Evolutionary conservation across 31 red algal species (phyloP).

Genomic region (Endocladia muricata): DNA sequence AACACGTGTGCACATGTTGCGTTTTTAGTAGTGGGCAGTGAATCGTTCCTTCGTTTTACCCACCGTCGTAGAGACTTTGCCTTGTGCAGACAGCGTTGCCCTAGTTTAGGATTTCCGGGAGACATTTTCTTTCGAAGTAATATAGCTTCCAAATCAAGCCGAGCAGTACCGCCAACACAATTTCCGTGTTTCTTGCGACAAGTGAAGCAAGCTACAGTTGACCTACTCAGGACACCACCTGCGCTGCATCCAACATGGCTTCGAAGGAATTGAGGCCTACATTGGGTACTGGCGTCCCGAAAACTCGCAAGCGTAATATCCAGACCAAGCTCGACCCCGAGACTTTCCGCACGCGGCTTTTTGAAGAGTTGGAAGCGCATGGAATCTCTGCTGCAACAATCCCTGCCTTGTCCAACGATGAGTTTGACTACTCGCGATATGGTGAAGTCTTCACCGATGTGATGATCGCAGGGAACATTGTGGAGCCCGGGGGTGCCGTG

Average conservation of each 20-base stretch:
- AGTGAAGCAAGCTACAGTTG: not conserved
- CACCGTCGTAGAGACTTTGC: too few relatives aligned
- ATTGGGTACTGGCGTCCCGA: constrained; percentile 42
- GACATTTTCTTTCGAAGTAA: too few relatives aligned
- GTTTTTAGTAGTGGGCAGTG: too few relatives aligned
- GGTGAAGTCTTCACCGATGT: constrained; percentile 79
- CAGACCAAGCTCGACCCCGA: constrained; percentile 81
- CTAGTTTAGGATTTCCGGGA: too few relatives aligned
- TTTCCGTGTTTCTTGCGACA: not conserved
- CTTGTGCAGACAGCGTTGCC: too few relatives aligned
- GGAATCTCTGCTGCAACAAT: constrained; percentile 30
- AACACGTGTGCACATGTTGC: too few relatives aligned
- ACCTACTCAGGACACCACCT: too few relatives aligned
- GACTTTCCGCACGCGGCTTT: constrained; percentile 65
- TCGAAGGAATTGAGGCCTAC: constrained; percentile 76
- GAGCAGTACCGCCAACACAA: not conserved
- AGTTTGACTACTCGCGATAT: constrained; percentile 73
- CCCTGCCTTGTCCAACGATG: constrained; percentile 51
- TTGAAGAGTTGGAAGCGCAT: constrained; percentile 38
- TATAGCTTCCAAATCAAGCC: too few relatives aligned
- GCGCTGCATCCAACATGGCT: constrained; percentile 24
- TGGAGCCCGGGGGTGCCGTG: constrained; percentile 69
- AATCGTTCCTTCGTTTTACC: too few relatives aligned
- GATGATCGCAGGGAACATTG: constrained; percentile 80
- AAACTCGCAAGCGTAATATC: constrained; percentile 80